phyloP scores from a whole-genome alignment of 345 rosid genomes.

The Dipteronia sinensis region DNA sequence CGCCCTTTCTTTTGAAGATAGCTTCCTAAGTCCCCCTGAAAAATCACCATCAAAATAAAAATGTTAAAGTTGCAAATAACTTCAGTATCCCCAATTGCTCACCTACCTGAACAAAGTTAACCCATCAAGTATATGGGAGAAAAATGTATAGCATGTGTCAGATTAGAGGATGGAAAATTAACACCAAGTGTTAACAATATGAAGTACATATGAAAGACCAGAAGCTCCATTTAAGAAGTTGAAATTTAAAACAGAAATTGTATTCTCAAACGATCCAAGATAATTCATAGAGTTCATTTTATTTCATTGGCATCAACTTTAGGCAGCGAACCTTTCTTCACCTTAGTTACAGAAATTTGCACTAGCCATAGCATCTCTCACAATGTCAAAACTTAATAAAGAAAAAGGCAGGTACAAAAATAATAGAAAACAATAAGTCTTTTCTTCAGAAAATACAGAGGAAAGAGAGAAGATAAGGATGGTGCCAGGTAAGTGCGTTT shows the following conservation, averaged over 20 bases:
- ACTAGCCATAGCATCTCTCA: neutral
- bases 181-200: conserved; percentile 3
- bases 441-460: neutral
- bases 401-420: neutral
- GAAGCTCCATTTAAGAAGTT: neutral
- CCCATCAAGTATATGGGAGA: neutral
- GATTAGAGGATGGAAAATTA: neutral
- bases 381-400: conserved; percentile 1
- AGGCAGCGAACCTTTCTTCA: neutral
- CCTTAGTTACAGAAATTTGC: neutral
- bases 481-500: neutral
- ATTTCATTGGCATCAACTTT: neutral
- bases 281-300: neutral
- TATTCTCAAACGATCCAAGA: conserved; percentile 8
- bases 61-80: neutral
- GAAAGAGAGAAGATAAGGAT: neutral
- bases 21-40: conserved; percentile 81
- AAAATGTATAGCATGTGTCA: neutral
- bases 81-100: neutral
- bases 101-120: neutral
- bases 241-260: neutral
- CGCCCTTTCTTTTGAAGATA: conserved; percentile 94
- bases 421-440: neutral
- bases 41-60: conserved; percentile 19
- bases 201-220: conserved; percentile 7